phyloP scores from a whole-genome alignment of 495 filamentous ascomycete genomes.

The Penicillium malachiteum region DNA sequence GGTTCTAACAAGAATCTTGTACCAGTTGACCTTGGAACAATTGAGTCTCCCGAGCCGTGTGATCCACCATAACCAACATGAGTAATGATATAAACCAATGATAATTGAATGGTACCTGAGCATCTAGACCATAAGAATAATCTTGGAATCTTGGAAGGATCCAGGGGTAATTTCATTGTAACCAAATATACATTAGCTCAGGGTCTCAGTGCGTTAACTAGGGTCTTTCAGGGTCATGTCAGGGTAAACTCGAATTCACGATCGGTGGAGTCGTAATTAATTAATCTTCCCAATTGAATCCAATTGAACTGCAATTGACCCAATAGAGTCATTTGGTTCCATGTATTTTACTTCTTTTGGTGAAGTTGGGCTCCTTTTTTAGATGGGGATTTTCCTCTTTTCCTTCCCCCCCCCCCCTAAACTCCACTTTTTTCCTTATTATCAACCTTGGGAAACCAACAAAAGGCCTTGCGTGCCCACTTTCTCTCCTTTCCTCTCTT shows the following conservation, averaged over 20 bases:
- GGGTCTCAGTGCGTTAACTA: too few species aligned
- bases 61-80: constrained; percentile 16
- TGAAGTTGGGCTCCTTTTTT: constrained; percentile 9
- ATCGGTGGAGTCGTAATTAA: constrained; percentile 18
- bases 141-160: too few species aligned
- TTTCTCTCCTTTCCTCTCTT: constrained; percentile 36
- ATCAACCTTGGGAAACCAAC: constrained; percentile 14
- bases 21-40: too few species aligned
- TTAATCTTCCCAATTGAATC: too few species aligned
- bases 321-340: too few species aligned
- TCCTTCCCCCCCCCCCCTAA: constrained; percentile 31
- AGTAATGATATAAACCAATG: constrained; percentile 11
- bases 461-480: constrained; percentile 55
- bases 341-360: constrained; percentile 3
- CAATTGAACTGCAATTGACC: too few species aligned
- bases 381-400: constrained; percentile 16
- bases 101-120: constrained; percentile 16
- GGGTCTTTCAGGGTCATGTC: too few species aligned
- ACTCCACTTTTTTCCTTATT: constrained; percentile 36
- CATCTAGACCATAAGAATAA: constrained; percentile 15
- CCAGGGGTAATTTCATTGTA: constrained; percentile 11
- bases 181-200: not conserved
- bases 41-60: constrained; percentile 29
- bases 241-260: constrained; percentile 12
- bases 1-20: too few species aligned